phyloP scores from a whole-genome alignment of 106 monocot species.

The Dendrobium catenatum region DNA sequence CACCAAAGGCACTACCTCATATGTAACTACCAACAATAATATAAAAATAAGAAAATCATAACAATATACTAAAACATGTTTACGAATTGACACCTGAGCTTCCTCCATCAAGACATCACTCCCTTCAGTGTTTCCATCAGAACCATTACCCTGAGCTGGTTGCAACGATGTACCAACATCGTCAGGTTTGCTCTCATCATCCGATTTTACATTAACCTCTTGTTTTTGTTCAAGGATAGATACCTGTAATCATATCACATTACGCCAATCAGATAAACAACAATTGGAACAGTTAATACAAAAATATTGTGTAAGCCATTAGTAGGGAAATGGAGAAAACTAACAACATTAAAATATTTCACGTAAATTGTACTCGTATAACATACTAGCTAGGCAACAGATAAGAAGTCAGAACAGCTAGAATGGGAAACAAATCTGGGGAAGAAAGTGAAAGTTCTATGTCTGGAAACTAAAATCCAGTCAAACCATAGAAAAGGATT shows the following conservation, averaged over 20 bases:
- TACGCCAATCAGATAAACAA: neutral
- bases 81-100: slow-evolving; percentile 31
- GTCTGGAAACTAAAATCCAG: neutral
- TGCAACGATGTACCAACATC: slow-evolving; percentile 29
- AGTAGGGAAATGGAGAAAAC: neutral
- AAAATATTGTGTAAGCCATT: neutral
- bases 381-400: neutral
- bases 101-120: slow-evolving; percentile 53
- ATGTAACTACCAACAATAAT: neutral
- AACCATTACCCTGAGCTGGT: slow-evolving; percentile 14
- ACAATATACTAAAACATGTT: neutral
- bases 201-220: slow-evolving; percentile 41
- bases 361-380: neutral
- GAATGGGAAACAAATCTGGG: neutral
- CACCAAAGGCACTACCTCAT: neutral
- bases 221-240: slow-evolving; percentile 48
- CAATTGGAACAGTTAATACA: neutral
- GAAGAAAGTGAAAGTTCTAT: neutral
- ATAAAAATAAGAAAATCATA: neutral
- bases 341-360: neutral
- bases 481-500: neutral
- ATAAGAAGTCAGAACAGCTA: neutral
- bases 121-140: slow-evolving; percentile 40
- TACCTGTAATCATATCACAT: slow-evolving; percentile 29
- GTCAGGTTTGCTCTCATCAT: slow-evolving; percentile 44